phyloP scores from a whole-genome alignment of 352 stramenopile genomes.

The Globisporangium abappressorium region DNA sequence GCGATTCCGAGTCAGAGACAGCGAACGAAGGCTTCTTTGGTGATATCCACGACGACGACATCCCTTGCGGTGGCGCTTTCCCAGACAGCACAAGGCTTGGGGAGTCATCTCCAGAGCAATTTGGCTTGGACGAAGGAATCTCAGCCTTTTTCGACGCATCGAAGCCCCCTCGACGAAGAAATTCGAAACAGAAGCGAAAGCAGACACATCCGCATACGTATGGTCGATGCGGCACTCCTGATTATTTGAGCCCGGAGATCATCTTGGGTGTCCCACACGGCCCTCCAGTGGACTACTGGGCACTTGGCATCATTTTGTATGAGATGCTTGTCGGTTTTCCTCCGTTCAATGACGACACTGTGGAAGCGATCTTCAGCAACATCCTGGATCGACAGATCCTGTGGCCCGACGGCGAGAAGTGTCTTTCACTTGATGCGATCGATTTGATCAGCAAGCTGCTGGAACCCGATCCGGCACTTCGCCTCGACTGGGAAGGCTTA shows the following conservation, averaged over 20 bases:
- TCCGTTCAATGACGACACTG: slow-evolving; percentile 88
- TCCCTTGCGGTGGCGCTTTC: neutral
- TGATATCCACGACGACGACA: slow-evolving; percentile 13
- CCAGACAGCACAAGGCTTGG: neutral
- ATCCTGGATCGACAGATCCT: slow-evolving; percentile 82
- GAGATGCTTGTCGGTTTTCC: slow-evolving; percentile 88
- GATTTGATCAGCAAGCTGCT: slow-evolving; percentile 83
- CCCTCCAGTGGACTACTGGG: slow-evolving; percentile 86
- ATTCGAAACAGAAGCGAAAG: slow-evolving; percentile 40
- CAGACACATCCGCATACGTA: slow-evolving; percentile 51
- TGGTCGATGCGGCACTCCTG: slow-evolving; percentile 79
- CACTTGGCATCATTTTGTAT: slow-evolving; percentile 89
- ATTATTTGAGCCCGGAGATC: slow-evolving; percentile 90
- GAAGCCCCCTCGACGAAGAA: slow-evolving; percentile 9
- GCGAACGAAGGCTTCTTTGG: slow-evolving; percentile 19
- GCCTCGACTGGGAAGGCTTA: slow-evolving; percentile 68
- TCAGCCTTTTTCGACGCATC: slow-evolving; percentile 21
- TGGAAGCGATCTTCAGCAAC: slow-evolving; percentile 86
- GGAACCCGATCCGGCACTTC: slow-evolving; percentile 59
- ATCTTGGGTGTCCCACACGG: slow-evolving; percentile 68
- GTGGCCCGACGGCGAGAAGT: slow-evolving; percentile 87
- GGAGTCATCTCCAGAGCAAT: slow-evolving; percentile 19
- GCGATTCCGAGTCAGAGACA: slow-evolving; percentile 36
- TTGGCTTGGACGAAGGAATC: slow-evolving; percentile 25
- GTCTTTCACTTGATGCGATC: slow-evolving; percentile 74